Evolutionary conservation across 176 grass and related monocot species (phyloP).

Genomic region (Metroxylon sagu): DNA sequence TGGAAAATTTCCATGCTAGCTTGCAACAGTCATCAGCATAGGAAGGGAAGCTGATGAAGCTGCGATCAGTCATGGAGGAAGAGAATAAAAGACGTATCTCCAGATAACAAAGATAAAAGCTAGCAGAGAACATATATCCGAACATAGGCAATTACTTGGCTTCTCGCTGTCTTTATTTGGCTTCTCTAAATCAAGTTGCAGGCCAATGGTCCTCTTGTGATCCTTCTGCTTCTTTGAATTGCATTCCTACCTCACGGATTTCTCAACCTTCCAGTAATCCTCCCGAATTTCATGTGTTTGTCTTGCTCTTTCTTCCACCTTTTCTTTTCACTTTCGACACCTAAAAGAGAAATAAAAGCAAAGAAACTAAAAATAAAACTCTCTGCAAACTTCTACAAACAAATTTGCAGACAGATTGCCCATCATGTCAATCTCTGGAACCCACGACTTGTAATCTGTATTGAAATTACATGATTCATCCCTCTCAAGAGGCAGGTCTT

Average conservation of each 20-base stretch:
- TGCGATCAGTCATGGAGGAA: slow-evolving; percentile 9
- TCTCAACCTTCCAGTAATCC: slow-evolving; percentile 44
- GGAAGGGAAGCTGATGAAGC: slow-evolving; percentile 23
- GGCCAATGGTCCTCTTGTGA: slow-evolving; percentile 21
- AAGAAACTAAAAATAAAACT: slow-evolving; percentile 5
- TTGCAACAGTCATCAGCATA: slow-evolving; percentile 70
- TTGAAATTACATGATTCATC: slow-evolving; percentile 70
- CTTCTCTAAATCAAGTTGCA: slow-evolving; percentile 96
- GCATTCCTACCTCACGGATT: slow-evolving; percentile 26
- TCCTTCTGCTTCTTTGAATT: slow-evolving; percentile 39
- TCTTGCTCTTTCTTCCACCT: slow-evolving; percentile 32
- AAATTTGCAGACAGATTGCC: neutral
- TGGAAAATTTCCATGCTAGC: slow-evolving; percentile 65
- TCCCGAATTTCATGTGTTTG: slow-evolving; percentile 27
- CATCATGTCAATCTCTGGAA: slow-evolving; percentile 73
- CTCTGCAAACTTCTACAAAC: neutral
- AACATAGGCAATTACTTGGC: slow-evolving; percentile 32
- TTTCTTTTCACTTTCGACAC: slow-evolving; percentile 23
- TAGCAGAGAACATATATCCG: neutral
- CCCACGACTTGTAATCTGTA: slow-evolving; percentile 52
- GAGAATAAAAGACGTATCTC: neutral
- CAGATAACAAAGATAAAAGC: neutral
- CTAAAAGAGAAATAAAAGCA: slow-evolving; percentile 20
- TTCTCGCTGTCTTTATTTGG: slow-evolving; percentile 45
- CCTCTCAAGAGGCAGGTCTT: slow-evolving; percentile 88